A percentile compares a stretch with the other conserved stretches of the same genome.
Conservation (phyloP, 1,284 basidiomycete genomes). For the Phellinidium pouzarii region DNA sequence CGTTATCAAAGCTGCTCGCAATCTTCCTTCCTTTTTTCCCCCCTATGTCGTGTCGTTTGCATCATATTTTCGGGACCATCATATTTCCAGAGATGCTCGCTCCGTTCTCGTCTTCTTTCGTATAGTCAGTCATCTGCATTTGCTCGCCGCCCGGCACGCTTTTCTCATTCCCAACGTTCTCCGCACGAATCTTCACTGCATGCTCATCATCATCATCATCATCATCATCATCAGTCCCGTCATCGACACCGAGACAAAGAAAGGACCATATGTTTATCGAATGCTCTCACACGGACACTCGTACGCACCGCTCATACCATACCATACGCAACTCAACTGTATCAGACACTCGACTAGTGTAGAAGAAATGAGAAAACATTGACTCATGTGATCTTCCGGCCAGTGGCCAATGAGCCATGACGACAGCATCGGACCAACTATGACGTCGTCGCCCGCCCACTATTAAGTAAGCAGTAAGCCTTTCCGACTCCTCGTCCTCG, state of each 20-base stretch:
- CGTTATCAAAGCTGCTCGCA: not conserved
- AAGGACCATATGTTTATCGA: not conserved
- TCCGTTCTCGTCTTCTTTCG: not conserved
- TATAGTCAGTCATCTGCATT: conserved; percentile 1
- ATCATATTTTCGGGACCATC: conserved; percentile 4
- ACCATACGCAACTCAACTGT: no score
- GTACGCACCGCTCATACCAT: not conserved
- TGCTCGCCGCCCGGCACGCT: not conserved
- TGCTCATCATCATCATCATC: not conserved
- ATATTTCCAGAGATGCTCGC: not conserved
- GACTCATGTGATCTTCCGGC: not conserved
- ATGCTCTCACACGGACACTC: not conserved
- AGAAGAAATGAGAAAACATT: not conserved
- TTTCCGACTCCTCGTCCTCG: no score
- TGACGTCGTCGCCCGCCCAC: not conserved
- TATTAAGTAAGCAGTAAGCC: no score
- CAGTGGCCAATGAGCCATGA: no score
- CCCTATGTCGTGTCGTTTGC: not conserved
- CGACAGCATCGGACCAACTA: no score
- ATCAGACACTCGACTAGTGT: no score
- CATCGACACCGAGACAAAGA: no score
- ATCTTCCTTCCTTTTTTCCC: conserved; percentile 5
- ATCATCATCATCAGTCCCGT: no score
- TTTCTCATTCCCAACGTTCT: no score
- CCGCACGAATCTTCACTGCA: not conserved